Base-by-base conservation (phyloP, 1,284 basidiomycete species). In the Farysia itapuensis region DNA sequence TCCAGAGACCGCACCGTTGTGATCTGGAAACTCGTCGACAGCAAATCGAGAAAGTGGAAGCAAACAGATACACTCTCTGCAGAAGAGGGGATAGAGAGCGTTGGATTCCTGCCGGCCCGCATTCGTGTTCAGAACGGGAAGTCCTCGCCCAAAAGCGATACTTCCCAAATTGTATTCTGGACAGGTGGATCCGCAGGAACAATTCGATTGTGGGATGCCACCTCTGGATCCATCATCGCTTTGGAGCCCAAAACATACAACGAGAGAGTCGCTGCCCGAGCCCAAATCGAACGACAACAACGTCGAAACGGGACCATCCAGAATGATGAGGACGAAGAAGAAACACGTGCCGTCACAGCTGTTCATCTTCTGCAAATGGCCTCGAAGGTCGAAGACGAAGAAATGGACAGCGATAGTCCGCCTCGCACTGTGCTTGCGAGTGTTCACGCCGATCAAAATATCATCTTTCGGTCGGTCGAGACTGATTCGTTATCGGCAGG, bases 361-460 rank as follows among this genome's bases (percentile, higher is more conserved):
- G 61, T 70, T 11, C 66, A 67, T 23, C 40, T 49, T 22, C n/a
- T 61, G 7, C n/a, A 39, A 2, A 18, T 35, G 14, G 18, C 36
- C 25, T 1, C 28, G n/a, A n/a, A n/a, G 9, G 25, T n/a, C 25
- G 25, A 9, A 28, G n/a, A n/a, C n/a, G n/a, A n/a, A n/a, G n/a
- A n/a, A n/a, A n/a, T n/a, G n/a, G n/a, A n/a, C n/a, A n/a, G n/a
- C n/a, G n/a, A n/a, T n/a, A n/a, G n/a, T n/a, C n/a, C n/a, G n/a
- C n/a, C n/a, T n/a, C n/a, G n/a, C n/a, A n/a, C n/a, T n/a, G 26
- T 28, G 9, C 81, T 93, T 16, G 89, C 90, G n/a, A 54, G 46
- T 4, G 81, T 94, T 7, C 92, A 96, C 74, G 91, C 90, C 21
- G 94, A 98, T 77, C 94, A 97, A 79, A 97, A 96, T 68, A 89